Evolutionary conservation across 2,329 filamentous ascomycete species (phyloP).

Genomic region (Ascochyta rabiei): DNA sequence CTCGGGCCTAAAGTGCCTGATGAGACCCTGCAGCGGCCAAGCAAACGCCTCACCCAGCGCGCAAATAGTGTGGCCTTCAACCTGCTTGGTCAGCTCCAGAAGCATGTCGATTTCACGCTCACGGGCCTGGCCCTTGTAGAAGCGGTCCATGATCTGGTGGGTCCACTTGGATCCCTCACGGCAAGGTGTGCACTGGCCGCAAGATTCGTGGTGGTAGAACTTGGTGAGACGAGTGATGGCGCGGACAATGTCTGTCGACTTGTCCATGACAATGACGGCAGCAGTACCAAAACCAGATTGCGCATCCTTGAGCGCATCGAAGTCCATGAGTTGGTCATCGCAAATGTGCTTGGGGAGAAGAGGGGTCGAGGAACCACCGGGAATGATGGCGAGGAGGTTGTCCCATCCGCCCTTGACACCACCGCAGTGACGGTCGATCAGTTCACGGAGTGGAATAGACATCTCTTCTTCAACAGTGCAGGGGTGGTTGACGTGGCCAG

Average conservation of each 20-base stretch:
- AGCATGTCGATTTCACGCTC: conserved; percentile 98
- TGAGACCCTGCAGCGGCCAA: conserved; percentile 97
- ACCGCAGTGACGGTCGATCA: conserved; percentile 98
- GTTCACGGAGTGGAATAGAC: conserved; percentile 93
- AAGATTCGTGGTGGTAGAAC: conserved; percentile 98
- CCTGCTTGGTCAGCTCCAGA: conserved; percentile 98
- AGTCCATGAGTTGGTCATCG: conserved; percentile 98
- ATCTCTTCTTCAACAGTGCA: conserved; percentile 99
- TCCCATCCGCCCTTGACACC: conserved; percentile 97
- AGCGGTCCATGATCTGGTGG: conserved; percentile 97
- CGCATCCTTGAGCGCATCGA: conserved; percentile 95
- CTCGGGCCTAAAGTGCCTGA: conserved; percentile 97
- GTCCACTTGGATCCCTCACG: conserved; percentile 99
- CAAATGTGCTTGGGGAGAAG: conserved; percentile 90
- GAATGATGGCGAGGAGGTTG: conserved; percentile 93
- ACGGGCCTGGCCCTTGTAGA: conserved; percentile 87
- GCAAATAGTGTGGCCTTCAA: conserved; percentile 98
- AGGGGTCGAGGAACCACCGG: conserved; percentile 94
- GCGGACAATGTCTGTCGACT: conserved; percentile 93
- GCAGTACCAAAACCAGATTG: conserved; percentile 97
- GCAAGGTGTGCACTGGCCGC: conserved; percentile 99
- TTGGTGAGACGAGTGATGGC: conserved; percentile 90
- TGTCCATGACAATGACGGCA: conserved; percentile 98
- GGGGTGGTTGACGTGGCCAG: conserved; percentile 98
- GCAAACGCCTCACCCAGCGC: conserved; percentile 97